A percentile compares a stretch with the other conserved stretches of the same genome.
phyloP scores from a whole-genome alignment of 331 rosid genomes.

The Malus hybrid region DNA sequence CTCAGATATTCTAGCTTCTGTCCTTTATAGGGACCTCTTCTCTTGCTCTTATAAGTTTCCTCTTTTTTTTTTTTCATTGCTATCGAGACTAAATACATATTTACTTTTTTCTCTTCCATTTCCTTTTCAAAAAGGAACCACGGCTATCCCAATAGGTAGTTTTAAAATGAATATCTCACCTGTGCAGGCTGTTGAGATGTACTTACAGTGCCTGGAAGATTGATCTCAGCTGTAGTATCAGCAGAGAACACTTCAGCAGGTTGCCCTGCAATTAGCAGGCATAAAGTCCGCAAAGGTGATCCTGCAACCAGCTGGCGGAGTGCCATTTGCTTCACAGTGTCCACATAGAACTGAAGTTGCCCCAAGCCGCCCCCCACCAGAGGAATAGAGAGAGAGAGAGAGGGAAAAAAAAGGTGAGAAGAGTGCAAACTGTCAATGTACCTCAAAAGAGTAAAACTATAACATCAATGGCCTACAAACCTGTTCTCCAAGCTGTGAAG shows the following conservation, averaged over 20 bases:
- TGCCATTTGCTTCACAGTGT: constrained; percentile 98
- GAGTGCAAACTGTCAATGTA: constrained; percentile 8
- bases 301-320: constrained; percentile 71
- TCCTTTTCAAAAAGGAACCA: background rate
- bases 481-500: constrained; percentile 97
- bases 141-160: background rate
- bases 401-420: background rate
- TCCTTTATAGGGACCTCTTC: background rate
- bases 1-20: background rate
- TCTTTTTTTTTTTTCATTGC: background rate
- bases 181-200: constrained; percentile 52
- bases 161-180: constrained; percentile 38
- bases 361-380: constrained; percentile 6
- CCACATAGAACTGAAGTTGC: constrained; percentile 78
- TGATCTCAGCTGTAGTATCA: constrained; percentile 18
- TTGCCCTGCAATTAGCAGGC: constrained; percentile 90
- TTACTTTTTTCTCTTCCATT: background rate
- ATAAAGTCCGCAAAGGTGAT: constrained; percentile 87
- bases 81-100: background rate
- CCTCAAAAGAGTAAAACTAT: constrained; percentile 6
- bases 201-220: constrained; percentile 27
- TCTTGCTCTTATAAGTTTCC: background rate
- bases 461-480: constrained; percentile 31
- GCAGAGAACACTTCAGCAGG: constrained; percentile 80
- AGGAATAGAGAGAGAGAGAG: background rate